Evolutionary conservation across 2,329 filamentous ascomycete genomes (phyloP), one percentile per base, ranked within the genome.

Genomic region (Dryadomyces quercivorus): DNA sequence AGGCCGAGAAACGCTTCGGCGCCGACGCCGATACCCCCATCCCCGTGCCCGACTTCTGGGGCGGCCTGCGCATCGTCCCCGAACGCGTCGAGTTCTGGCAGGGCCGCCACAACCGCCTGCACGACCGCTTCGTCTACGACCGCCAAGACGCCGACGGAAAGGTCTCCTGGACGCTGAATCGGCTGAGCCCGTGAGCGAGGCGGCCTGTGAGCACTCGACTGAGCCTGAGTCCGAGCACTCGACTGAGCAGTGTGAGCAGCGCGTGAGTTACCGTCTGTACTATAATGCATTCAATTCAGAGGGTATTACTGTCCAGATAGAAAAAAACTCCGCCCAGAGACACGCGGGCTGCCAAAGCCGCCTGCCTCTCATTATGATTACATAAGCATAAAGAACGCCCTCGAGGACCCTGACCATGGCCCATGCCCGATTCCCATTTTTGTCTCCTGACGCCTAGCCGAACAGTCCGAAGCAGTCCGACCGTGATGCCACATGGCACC

Each of bases 61-160:
- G 93, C 34, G 93, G 93, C 0, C 66, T 96, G 67, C 82, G 92
- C 62, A 79, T 98, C 57, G 77, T 91, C 59, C 92, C 93, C 0
- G 86, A 90, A 64, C 80, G 82, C 62, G 78, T 98, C 50, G 93
- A 98, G 76, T 98, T 98, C 67, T 98, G 93, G 82, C 91, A 96
- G 75, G 93, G 93, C 2, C 80, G 93, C 63, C 80, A 88, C 65
- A 95, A 85, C 70, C 78, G 93, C 57, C 71, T 98, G 68, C 93
- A 98, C 71, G 93, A 98, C 75, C 85, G 93, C 22, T 97, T 98
- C 67, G 78, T 84, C 58, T 97, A 96, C 70, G 81, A 82, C 55
- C 82, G 79, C 66, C 75, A 55, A 3, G 49, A 70, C 54, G 71
- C 69, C 3, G 50, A 46, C 44, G 26, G 22, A 3, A 22, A 49